phyloP scores from a whole-genome alignment of 306 rosid species.

The Vigna radiata region DNA sequence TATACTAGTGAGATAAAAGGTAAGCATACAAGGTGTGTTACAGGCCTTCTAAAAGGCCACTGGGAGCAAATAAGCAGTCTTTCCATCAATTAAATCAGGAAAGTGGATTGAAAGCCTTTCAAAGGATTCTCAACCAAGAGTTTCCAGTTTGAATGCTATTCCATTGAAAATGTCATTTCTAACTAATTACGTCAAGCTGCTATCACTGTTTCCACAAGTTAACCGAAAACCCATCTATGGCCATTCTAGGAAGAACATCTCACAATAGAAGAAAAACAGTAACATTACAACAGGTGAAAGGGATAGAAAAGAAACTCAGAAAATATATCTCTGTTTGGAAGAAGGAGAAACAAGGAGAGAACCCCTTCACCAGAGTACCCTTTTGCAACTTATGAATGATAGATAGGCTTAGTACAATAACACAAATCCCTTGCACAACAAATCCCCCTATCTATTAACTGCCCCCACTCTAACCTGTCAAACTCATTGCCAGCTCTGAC shows the following conservation, averaged over 20 bases:
- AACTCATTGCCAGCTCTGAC: neutral
- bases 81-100: neutral
- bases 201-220: constrained; percentile 18
- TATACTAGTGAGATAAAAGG: constrained; percentile 9
- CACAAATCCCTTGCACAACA: neutral
- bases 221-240: neutral
- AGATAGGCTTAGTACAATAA: neutral
- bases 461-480: neutral
- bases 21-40: constrained; percentile 1
- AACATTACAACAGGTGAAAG: neutral
- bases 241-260: neutral
- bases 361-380: neutral
- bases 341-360: neutral
- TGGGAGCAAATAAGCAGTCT: neutral
- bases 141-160: constrained; percentile 6
- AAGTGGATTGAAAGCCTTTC: neutral
- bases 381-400: neutral
- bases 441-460: neutral
- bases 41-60: neutral
- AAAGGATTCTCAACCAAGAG: constrained; percentile 8
- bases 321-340: neutral
- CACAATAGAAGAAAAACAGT: neutral
- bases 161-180: constrained; percentile 8
- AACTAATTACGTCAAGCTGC: constrained; percentile 4
- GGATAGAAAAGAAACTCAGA: neutral